Base-by-base conservation (phyloP, 176 grass and related monocot genomes). In the Musa schizocarpa region DNA sequence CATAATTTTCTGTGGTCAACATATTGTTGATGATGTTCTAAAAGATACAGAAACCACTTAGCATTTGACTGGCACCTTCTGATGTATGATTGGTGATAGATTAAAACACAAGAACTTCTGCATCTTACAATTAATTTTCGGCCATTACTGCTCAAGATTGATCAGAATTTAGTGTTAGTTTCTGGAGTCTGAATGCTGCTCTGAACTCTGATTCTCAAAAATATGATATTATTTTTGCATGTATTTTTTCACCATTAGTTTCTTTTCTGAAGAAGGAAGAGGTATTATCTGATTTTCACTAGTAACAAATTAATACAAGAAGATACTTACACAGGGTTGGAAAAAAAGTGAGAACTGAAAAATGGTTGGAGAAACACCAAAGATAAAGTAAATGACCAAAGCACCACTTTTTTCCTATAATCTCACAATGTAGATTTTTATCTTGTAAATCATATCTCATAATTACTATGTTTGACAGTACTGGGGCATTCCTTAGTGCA, bases 401-500 rank as follows among this genome's bases (percentile, higher is more conserved):
- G 34, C 7, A 22, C 22, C 63, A 17, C 3, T 5, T 9, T 49
- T 68, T 3, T 1, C 21, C 2, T 43, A 11, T 1, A 11, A 48
- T 25, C 0, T 19, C 13, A 68, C 8, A 68, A 27, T 25, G 65
- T 13, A 67, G 11, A 43, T 9, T 12, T 43, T 3, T 3, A 13
- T 5, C 10, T 63, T 0, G 61, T 22, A 63, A 63, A 63, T 63
- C 8, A 67, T 34, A 67, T 67, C 66, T 69, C 66, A 69, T 17
- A 19, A 69, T 50, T 17, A 49, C 27, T 65, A 24, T 12, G 12
- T 64, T 52, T 25, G 19, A 63, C 69, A 73, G 78, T 63, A 29
- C 69, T 29, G 78, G 78, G 16, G 64, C 69, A 20, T 80, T 80
- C 65, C 59, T 80, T 57, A 29, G 14, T n/a, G 78, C 78, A 25